These are phyloP conservation scores for Cladophialophora psammophila DNA, from an alignment of 2,329 filamentous ascomycete species.

Conservation along the genomic window DNA sequence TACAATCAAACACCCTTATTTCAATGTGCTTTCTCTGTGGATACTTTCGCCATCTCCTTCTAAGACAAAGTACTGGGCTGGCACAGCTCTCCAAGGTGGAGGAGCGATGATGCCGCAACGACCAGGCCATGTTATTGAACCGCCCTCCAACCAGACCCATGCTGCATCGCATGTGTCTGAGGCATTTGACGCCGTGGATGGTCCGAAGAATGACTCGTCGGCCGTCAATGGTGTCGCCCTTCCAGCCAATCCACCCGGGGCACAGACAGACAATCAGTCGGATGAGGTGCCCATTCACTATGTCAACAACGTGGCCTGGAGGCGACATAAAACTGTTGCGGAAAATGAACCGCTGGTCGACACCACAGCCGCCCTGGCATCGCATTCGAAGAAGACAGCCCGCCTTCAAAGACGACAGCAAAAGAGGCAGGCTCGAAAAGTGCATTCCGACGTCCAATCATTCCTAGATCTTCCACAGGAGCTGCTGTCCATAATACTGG, in stretches of 20 bases:
- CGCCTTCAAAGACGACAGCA: constrained; percentile 32
- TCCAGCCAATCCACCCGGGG: not conserved
- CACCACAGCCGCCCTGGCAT: constrained; percentile 33
- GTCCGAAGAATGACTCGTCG: not conserved
- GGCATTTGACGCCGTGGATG: not conserved
- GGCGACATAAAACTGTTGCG: constrained; percentile 1
- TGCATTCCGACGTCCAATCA: constrained; percentile 31
- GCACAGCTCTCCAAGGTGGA: not conserved
- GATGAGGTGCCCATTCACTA: constrained; percentile 15
- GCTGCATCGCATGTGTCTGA: not conserved
- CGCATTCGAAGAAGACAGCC: constrained; percentile 39
- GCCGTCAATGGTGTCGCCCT: not conserved
- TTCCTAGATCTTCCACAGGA: constrained; percentile 39
- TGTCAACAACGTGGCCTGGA: constrained; percentile 10
- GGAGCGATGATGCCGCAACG: not conserved
- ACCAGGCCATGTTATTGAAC: not conserved
- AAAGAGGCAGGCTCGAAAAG: constrained; percentile 34
- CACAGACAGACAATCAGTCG: not conserved
- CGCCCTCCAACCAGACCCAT: not conserved
- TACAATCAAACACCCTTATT: not conserved
- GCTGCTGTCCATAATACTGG: constrained; percentile 32
- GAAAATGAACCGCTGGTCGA: constrained; percentile 38
- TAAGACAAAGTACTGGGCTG: not conserved
- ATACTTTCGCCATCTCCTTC: not conserved
- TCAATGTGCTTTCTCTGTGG: not conserved